Conservation (phyloP, 2,329 filamentous ascomycete species). For the Hypomyces perniciosus region DNA sequence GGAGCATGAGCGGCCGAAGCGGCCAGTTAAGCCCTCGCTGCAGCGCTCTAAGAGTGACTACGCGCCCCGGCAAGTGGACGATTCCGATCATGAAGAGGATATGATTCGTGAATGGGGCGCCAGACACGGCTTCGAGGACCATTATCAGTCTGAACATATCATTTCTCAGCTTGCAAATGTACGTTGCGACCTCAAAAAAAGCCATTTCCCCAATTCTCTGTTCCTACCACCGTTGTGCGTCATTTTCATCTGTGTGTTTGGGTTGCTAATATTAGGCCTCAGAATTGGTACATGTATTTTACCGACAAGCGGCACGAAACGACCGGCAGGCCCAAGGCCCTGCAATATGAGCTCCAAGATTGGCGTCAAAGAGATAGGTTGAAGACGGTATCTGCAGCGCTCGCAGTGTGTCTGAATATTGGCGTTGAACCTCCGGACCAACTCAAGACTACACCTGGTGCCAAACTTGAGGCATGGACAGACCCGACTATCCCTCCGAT, state of each 20-base stretch:
- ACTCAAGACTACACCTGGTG: slow-evolving; percentile 87
- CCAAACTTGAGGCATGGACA: slow-evolving; percentile 94
- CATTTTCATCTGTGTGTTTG: background rate
- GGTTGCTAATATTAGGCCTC: slow-evolving; percentile 10
- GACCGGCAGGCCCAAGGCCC: slow-evolving; percentile 75
- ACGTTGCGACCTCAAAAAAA: slow-evolving; percentile 30
- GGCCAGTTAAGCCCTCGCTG: slow-evolving; percentile 44
- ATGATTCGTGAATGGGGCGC: slow-evolving; percentile 50
- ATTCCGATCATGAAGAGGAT: slow-evolving; percentile 37
- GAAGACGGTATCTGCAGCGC: slow-evolving; percentile 92
- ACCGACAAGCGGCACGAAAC: slow-evolving; percentile 97
- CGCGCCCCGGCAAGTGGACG: slow-evolving; percentile 36
- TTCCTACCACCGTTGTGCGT: background rate
- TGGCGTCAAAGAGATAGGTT: slow-evolving; percentile 96
- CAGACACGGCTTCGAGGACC: slow-evolving; percentile 87
- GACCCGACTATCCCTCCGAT: slow-evolving; percentile 78
- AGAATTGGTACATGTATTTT: slow-evolving; percentile 99
- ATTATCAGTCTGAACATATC: slow-evolving; percentile 86
- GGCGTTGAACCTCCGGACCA: slow-evolving; percentile 97
- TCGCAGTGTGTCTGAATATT: slow-evolving; percentile 93
- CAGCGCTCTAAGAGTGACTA: slow-evolving; percentile 54
- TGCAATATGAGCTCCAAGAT: slow-evolving; percentile 66
- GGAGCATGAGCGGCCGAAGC: slow-evolving; percentile 30
- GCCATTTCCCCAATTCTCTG: slow-evolving; percentile 10
- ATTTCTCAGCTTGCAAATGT: slow-evolving; percentile 77